A percentile compares a stretch with the other conserved stretches of the same genome.
phyloP scores from a whole-genome alignment of 169 alveolate genomes.

The Babesia caballi region DNA sequence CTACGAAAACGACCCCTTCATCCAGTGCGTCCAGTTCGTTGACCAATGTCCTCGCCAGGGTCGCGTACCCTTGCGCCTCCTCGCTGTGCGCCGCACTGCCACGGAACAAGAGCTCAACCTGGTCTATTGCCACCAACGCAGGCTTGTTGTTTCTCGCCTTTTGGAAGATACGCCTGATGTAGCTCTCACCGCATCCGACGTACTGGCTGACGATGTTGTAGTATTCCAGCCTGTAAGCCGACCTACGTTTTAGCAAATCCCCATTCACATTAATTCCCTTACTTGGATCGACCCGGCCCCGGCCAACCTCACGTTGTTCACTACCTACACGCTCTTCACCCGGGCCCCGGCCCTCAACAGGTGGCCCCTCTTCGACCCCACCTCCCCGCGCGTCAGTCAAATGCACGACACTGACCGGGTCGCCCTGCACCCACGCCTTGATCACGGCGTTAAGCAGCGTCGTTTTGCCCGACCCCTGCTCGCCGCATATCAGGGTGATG shows the following conservation, averaged over 20 bases:
- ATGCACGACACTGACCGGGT: neutral
- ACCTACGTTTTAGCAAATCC: neutral
- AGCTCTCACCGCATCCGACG: conserved; percentile 61
- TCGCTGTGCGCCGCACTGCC: neutral
- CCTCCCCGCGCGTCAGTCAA: too few relatives aligned
- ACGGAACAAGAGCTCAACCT: conserved; percentile 36
- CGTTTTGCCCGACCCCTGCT: conserved; percentile 47
- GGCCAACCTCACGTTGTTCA: too few relatives aligned
- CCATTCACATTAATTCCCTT: neutral
- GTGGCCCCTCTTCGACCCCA: neutral
- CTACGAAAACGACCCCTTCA: conserved; percentile 35
- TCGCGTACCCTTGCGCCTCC: conserved; percentile 22
- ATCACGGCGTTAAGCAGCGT: conserved; percentile 41
- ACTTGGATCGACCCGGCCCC: too few relatives aligned
- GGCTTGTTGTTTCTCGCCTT: conserved; percentile 52
- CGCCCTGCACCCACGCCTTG: conserved; percentile 42
- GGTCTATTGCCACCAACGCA: conserved; percentile 47
- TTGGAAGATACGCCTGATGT: conserved; percentile 27
- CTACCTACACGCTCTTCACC: too few relatives aligned
- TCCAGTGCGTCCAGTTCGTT: conserved; percentile 42
- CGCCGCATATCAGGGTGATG: conserved; percentile 44
- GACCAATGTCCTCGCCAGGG: conserved; percentile 45
- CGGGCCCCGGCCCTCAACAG: neutral
- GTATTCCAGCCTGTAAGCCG: conserved; percentile 39
- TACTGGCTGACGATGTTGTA: conserved; percentile 49